Conservation (phyloP, 306 rosid species). For the Gillenia trifoliata region DNA sequence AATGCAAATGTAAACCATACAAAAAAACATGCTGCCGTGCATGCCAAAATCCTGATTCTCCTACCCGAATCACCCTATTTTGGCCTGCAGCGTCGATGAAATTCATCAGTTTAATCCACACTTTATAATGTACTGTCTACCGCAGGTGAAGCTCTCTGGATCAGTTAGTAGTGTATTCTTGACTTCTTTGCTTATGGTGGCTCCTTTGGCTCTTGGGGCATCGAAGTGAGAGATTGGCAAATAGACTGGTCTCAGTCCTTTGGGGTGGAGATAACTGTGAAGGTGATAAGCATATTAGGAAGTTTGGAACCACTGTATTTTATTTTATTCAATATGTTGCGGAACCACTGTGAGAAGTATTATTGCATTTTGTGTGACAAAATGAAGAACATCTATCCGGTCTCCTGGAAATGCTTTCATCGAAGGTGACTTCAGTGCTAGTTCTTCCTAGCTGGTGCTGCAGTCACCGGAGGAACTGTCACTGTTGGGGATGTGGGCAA, state of each 20-base stretch:
- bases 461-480: constrained; percentile 91
- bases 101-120: constrained; percentile 13
- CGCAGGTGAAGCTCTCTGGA: constrained; percentile 97
- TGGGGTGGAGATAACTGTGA: constrained; percentile 90
- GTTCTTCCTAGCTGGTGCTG: constrained; percentile 99
- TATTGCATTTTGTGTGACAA: constrained; percentile 11
- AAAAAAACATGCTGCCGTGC: no score
- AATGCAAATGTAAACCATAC: no score
- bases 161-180: constrained; percentile 89
- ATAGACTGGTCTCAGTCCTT: constrained; percentile 91
- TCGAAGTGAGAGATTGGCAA: constrained; percentile 90
- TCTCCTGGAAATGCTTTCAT: constrained; percentile 91
- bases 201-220: constrained; percentile 94
- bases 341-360: constrained; percentile 11
- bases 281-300: no score
- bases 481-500: constrained; percentile 94
- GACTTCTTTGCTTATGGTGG: constrained; percentile 94
- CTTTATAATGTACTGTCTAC: constrained; percentile 5
- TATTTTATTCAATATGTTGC: no score
- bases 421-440: constrained; percentile 99
- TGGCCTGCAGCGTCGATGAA: neutral
- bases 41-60: no score
- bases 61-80: no score
- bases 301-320: no score
- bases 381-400: constrained; percentile 31